Evolutionary conservation across 495 filamentous ascomycete genomes (phyloP), one percentile per base, ranked within the genome.

Genomic region (Penicillium silybi): DNA sequence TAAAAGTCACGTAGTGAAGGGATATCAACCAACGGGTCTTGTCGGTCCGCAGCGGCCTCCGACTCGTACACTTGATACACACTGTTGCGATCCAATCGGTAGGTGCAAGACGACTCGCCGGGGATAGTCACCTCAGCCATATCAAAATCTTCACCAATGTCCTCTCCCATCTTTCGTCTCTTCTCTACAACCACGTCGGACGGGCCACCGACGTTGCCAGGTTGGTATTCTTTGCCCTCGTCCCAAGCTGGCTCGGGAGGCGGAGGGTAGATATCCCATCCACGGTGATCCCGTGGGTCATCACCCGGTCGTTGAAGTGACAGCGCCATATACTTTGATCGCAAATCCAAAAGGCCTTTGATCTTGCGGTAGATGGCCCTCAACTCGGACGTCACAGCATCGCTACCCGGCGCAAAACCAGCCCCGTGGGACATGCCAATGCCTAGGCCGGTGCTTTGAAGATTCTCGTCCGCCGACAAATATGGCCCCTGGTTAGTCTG

Each of bases 1-100:
- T 97, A 98, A 62, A 87, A 98, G 57, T 97, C 92, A 59, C 88
- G 84, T 56, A 97, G 78, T 3, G 89, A 92, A 3, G 93, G 93
- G 10, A 97, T 86, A 20, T 80, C 76, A 35, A 96, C 82, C 11
- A 89, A 79, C 0, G 92, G 91, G 9, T 76, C 72, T 39, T 82
- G 74, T 8, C 75, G 68, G 49, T 84, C 73, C n/a, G 78, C 78
- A 6, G 85, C 79, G 54, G 78, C 67, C 3, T 80, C 69, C 13
- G 57, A 67, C 58, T 90, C 85, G 63, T 87, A 97, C 0, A 98
- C 87, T 59, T 97, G 92, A 63, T 90, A 98, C 22, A 97, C 87
- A 41, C 93, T 88, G 54, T 80, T 85, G 11, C 85, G 78, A 70
- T 97, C 92, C 19, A 97, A 69, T 35, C 79, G 75, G 66, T 87